These are phyloP conservation scores for Puccinia triticina DNA, from an alignment of 1,284 basidiomycete genomes.

Conservation along the genomic window DNA sequence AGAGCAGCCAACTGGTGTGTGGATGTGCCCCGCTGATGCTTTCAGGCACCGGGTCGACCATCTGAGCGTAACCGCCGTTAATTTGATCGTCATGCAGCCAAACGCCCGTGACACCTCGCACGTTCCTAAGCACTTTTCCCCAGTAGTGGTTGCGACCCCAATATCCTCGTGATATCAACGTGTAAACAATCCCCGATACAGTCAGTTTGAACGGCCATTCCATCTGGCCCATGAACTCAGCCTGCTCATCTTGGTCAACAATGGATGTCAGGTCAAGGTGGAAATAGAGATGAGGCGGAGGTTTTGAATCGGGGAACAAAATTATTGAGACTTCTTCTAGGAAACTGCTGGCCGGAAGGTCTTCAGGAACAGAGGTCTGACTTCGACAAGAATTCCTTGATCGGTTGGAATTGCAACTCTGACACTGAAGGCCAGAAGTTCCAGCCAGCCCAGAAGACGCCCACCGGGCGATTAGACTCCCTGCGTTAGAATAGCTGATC, in stretches of 20 bases:
- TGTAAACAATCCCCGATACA: background rate
- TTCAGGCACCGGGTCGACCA: background rate
- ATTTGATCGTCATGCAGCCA: background rate
- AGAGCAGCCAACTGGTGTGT: too few species aligned
- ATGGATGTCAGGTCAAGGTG: background rate
- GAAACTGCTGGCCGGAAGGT: background rate
- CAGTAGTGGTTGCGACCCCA: conserved; percentile 3
- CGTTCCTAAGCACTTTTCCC: background rate
- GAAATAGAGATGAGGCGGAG: background rate
- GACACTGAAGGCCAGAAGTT: background rate
- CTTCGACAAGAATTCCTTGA: background rate
- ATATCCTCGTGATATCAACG: background rate
- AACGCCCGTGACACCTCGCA: background rate
- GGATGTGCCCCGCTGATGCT: too few species aligned
- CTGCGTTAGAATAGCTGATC: background rate
- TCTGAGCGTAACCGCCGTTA: background rate
- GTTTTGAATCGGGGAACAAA: background rate
- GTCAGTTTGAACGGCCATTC: conserved; percentile 1
- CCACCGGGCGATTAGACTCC: background rate
- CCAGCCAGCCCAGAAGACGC: background rate
- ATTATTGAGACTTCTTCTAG: background rate
- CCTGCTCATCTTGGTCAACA: background rate
- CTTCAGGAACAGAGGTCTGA: too few species aligned
- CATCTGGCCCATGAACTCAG: background rate
- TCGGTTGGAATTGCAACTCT: background rate